Evolutionary conservation across 2,329 filamentous ascomycete genomes (phyloP).

Genomic region (Colletotrichum sp.): DNA sequence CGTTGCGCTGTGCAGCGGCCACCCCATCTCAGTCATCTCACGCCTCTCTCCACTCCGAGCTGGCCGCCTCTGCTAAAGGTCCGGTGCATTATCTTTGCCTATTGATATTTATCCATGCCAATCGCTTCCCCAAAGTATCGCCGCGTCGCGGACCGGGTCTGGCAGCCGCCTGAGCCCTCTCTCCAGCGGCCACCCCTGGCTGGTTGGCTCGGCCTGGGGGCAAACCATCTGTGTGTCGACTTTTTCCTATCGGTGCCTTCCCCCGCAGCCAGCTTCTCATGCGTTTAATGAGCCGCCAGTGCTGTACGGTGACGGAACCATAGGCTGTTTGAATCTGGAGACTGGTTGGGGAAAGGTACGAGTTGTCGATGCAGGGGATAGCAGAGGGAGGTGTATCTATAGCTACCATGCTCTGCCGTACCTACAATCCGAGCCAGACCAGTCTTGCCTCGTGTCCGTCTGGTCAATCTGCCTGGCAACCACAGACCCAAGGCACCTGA

Average conservation of each 20-base stretch:
- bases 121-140: not conserved
- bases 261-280: not conserved
- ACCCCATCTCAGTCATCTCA: not conserved
- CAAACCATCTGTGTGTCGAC: constrained; percentile 8
- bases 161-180: not conserved
- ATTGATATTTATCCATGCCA: constrained; percentile 8
- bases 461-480: not conserved
- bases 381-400: not conserved
- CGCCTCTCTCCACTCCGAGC: not conserved
- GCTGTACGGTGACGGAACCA: constrained; percentile 17
- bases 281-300: not conserved
- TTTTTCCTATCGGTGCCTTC: constrained; percentile 13
- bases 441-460: not conserved
- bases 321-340: not conserved
- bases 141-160: not conserved
- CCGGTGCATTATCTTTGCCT: not conserved
- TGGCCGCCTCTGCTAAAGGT: not conserved
- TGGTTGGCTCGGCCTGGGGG: not conserved
- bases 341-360: not conserved
- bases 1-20: not conserved
- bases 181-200: not conserved
- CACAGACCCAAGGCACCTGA: not conserved
- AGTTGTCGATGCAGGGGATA: not conserved
- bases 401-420: not conserved
- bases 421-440: not conserved